Percentiles rank a stretch among this genome's conserved stretches.
Evolutionary conservation across 345 rosid species (phyloP).

Genomic region (Pistacia atlantica): DNA sequence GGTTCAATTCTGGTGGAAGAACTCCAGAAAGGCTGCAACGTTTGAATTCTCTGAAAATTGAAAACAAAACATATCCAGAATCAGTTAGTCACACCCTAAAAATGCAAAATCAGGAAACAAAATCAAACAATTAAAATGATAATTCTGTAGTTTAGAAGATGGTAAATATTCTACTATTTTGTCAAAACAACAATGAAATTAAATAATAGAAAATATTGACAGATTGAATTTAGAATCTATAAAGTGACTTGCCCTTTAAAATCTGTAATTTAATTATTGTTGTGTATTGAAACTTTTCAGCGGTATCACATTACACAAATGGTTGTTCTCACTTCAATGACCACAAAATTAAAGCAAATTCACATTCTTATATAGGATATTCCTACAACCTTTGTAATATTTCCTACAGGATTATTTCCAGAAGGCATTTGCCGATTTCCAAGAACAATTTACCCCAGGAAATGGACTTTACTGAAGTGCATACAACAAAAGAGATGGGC

Average conservation of each 20-base stretch:
- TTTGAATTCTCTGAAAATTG: slow-evolving; percentile 46
- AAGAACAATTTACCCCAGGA: no score
- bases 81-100: background rate
- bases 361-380: background rate
- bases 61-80: background rate
- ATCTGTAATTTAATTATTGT: no score
- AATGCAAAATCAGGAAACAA: background rate
- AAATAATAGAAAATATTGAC: no score
- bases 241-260: no score
- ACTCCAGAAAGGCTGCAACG: slow-evolving; percentile 60
- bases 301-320: background rate
- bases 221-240: no score
- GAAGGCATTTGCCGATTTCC: no score
- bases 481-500: background rate
- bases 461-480: no score
- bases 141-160: no score
- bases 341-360: background rate
- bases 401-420: no score
- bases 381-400: no score
- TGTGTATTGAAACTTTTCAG: background rate
- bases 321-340: background rate
- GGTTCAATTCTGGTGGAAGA: slow-evolving; percentile 58
- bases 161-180: no score
- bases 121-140: background rate
- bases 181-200: no score